Percentiles rank a stretch among this genome's conserved stretches.
Evolutionary conservation across 2,329 filamentous ascomycete genomes (phyloP).

Genomic region (Nemania diffusa): DNA sequence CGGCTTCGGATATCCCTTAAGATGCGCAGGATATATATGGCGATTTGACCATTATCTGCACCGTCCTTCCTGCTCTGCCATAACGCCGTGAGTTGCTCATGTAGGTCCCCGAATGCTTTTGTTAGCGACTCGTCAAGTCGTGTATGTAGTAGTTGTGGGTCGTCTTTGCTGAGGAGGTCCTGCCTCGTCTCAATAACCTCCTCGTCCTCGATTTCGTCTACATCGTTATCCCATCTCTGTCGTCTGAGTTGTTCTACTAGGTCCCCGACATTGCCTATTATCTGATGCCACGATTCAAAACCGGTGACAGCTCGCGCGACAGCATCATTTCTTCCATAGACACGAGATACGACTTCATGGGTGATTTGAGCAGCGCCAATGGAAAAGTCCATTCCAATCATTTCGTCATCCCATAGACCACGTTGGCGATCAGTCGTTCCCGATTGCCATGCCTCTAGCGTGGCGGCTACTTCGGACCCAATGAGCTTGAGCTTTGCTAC

Average conservation of each 20-base stretch:
- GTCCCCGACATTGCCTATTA: conserved; percentile 73
- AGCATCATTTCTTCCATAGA: conserved; percentile 77
- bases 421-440: conserved; percentile 61
- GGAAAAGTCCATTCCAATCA: conserved; percentile 72
- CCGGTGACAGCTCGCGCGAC: conserved; percentile 70
- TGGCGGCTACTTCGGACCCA: conserved; percentile 70
- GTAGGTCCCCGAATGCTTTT: conserved; percentile 67
- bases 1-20: conserved; percentile 78
- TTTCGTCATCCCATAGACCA: conserved; percentile 74
- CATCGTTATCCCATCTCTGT: conserved; percentile 80
- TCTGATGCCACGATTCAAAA: conserved; percentile 79
- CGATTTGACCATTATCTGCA: conserved; percentile 62
- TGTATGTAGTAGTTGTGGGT: conserved; percentile 71
- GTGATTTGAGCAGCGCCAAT: conserved; percentile 76
- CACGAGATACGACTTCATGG: conserved; percentile 71
- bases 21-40: conserved; percentile 76
- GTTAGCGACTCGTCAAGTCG: conserved; percentile 66
- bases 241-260: conserved; percentile 73
- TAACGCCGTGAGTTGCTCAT: conserved; percentile 63
- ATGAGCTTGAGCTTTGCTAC: conserved; percentile 72
- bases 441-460: conserved; percentile 69
- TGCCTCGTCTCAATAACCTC: conserved; percentile 74
- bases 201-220: conserved; percentile 79
- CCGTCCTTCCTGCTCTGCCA: conserved; percentile 60
- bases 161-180: conserved; percentile 75